These are phyloP conservation scores for Protomyces macrosporus DNA, from an alignment of 1,139 yeast species.

Conservation along the genomic window DNA sequence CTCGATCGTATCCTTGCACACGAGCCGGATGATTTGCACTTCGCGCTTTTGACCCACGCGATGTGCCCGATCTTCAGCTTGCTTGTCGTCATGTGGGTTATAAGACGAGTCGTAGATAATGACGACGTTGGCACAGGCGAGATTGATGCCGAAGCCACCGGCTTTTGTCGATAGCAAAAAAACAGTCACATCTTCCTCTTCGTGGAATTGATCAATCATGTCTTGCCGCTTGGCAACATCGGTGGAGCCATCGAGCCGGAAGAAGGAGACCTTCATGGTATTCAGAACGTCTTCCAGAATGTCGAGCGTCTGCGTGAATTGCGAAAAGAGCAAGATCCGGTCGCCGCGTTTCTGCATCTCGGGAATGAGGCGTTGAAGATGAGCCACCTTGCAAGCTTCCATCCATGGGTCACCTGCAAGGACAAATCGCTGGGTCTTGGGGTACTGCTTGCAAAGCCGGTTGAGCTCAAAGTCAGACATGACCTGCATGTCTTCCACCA, in stretches of 20 bases:
- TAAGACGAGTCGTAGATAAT: conserved; percentile 88
- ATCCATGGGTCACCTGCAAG: conserved; percentile 55
- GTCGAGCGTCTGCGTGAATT: conserved; percentile 88
- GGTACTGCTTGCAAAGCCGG: conserved; percentile 65
- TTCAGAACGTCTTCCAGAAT: conserved; percentile 73
- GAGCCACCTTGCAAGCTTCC: conserved; percentile 70
- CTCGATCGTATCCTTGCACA: conserved; percentile 72
- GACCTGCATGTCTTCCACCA: conserved; percentile 90
- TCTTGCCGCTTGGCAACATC: conserved; percentile 90
- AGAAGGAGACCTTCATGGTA: conserved; percentile 60
- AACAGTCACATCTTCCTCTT: conserved; percentile 74
- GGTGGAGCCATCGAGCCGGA: conserved; percentile 89
- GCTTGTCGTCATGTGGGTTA: conserved; percentile 97
- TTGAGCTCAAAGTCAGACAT: conserved; percentile 90
- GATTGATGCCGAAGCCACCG: conserved; percentile 95
- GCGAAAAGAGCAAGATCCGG: conserved; percentile 75
- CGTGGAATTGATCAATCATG: conserved; percentile 69
- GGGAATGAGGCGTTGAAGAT: conserved; percentile 56
- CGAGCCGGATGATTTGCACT: conserved; percentile 73
- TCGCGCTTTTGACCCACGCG: conserved; percentile 92
- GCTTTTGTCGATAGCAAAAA: conserved; percentile 90
- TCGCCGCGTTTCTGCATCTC: conserved; percentile 58
- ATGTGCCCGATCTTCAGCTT: conserved; percentile 98
- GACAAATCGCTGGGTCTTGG: conserved; percentile 55
- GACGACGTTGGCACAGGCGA: conserved; percentile 92